Conservation (phyloP, 2,329 filamentous ascomycete genomes). For the Waltergamsia citrina region DNA sequence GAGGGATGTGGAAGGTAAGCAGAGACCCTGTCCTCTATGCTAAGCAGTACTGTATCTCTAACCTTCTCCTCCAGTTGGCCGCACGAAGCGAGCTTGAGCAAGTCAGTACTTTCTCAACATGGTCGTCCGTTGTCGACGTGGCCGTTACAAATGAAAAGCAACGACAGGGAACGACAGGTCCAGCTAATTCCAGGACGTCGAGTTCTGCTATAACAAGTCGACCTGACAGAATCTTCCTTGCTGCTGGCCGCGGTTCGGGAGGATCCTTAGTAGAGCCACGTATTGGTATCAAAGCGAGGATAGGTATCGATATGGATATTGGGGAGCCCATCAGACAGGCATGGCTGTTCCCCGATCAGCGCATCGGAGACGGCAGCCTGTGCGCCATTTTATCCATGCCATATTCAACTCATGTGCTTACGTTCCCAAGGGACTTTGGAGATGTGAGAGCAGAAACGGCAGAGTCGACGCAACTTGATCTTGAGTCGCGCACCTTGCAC, state of each 20-base stretch:
- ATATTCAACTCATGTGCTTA: conserved; percentile 35
- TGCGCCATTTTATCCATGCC: conserved; percentile 38
- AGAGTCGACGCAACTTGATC: conserved; percentile 37
- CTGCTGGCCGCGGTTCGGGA: conserved; percentile 51
- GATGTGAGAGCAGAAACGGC: conserved; percentile 31
- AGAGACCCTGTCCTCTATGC: conserved; percentile 1
- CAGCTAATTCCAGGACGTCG: conserved; percentile 2
- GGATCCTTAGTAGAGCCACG: conserved; percentile 61
- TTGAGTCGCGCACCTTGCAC: conserved; percentile 41
- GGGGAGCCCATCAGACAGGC: conserved; percentile 36
- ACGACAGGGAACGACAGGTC: not conserved
- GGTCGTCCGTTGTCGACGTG: conserved; percentile 50
- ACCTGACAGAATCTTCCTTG: conserved; percentile 54
- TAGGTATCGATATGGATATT: conserved; percentile 48
- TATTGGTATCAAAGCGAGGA: conserved; percentile 59
- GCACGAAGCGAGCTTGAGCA: conserved; percentile 40
- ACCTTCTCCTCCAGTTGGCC: conserved; percentile 28
- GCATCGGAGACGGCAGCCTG: conserved; percentile 8
- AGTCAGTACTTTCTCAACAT: conserved; percentile 47
- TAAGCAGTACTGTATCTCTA: conserved; percentile 5
- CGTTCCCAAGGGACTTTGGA: conserved; percentile 36
- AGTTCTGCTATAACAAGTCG: too few relatives aligned
- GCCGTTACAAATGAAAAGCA: conserved; percentile 9
- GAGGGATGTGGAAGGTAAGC: conserved; percentile 63
- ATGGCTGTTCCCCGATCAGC: conserved; percentile 25